A percentile compares a stretch with the other conserved stretches of the same genome.
Evolutionary conservation across 371 early-diverging fungal species (phyloP).

Genomic region (Thermomucor indicae-seudaticae): DNA sequence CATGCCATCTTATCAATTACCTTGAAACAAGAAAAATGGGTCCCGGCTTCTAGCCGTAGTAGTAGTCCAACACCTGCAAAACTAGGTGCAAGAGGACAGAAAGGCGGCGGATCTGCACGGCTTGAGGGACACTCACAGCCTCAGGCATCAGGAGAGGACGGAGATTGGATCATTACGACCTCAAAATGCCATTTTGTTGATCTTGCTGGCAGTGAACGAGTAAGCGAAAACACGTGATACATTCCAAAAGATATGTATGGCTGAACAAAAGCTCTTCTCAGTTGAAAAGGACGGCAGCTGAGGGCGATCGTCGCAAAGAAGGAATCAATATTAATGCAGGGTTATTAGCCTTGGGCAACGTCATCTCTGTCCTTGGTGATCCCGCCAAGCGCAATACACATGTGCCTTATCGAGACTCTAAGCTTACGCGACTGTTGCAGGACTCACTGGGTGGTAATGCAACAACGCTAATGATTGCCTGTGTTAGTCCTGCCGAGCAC

Average conservation of each 20-base stretch:
- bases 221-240: conserved; percentile 14
- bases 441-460: conserved; percentile 95
- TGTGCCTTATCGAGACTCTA: conserved; percentile 98
- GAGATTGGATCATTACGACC: conserved; percentile 4
- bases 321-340: conserved; percentile 98
- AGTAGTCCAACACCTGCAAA: conserved; percentile 18
- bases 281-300: conserved; percentile 92
- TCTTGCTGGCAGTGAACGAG: conserved; percentile 98
- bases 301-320: conserved; percentile 94
- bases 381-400: conserved; percentile 58
- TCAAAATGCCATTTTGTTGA: conserved; percentile 98
- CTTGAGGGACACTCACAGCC: too few relatives aligned
- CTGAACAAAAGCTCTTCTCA: too few relatives aligned
- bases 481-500: conserved; percentile 77
- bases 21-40: conserved; percentile 65
- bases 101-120: background rate
- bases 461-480: conserved; percentile 91
- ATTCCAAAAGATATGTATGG: too few relatives aligned
- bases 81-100: background rate
- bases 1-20: conserved; percentile 97
- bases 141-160: background rate
- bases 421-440: conserved; percentile 96
- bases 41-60: conserved; percentile 13
- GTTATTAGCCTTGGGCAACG: conserved; percentile 96
- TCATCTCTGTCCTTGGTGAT: conserved; percentile 97